Percentiles rank a stretch among this genome's conserved stretches.
Conservation (phyloP, 164 flowering plant species). For the Vitis rupestris region DNA sequence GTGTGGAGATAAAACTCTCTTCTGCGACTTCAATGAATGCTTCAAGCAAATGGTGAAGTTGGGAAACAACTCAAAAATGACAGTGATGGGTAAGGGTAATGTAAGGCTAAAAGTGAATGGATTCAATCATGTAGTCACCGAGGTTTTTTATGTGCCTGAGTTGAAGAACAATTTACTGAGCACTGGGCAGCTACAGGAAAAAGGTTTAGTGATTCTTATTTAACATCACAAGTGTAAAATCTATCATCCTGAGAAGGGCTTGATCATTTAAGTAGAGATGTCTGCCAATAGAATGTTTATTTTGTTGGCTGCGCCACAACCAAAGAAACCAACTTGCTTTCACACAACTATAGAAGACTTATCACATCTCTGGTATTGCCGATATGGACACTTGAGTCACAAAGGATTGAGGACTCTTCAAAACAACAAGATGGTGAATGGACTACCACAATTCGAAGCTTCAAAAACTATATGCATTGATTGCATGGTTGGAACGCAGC, state of each 20-base stretch:
- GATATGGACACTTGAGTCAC: neutral
- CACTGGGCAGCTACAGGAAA: conserved; percentile 11
- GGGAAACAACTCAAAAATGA: neutral
- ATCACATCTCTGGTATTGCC: neutral
- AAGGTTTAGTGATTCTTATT: neutral
- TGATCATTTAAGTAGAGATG: neutral
- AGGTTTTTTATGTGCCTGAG: conserved; percentile 12
- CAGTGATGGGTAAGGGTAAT: conserved; percentile 7
- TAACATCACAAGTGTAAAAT: neutral
- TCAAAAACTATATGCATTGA: neutral
- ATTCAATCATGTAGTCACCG: neutral
- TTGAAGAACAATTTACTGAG: conserved; percentile 8
- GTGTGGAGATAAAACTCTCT: no score
- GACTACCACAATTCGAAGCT: neutral
- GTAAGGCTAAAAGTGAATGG: neutral
- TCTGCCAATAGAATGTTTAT: neutral
- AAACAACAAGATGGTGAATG: neutral
- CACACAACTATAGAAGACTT: neutral
- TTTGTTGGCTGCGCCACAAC: neutral
- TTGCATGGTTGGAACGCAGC: no score
- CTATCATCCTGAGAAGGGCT: neutral
- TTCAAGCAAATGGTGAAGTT: neutral
- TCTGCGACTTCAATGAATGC: no score
- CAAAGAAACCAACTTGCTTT: neutral
- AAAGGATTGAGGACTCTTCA: neutral